Evolutionary conservation across 1,139 yeast genomes (phyloP).

Genomic region (Suhomyces bribrorum): DNA sequence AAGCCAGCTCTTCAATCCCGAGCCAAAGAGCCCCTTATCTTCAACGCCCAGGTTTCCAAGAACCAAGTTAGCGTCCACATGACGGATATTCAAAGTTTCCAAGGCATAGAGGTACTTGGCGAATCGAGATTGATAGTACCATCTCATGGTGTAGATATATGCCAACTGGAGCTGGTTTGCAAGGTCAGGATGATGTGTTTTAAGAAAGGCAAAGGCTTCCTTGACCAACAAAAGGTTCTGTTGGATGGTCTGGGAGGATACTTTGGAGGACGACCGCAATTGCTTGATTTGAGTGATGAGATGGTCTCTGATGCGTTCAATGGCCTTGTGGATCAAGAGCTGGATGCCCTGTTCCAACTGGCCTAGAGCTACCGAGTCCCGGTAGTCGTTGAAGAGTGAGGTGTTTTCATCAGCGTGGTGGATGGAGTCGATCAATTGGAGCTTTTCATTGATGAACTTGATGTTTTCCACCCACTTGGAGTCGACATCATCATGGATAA

Average conservation of each 20-base stretch:
- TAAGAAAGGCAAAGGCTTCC: conserved; percentile 61
- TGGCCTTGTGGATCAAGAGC: conserved; percentile 49
- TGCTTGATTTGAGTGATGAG: conserved; percentile 63
- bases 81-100: conserved; percentile 57
- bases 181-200: conserved; percentile 56
- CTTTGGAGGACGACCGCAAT: conserved; percentile 47
- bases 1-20: conserved; percentile 34
- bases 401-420: conserved; percentile 19
- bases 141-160: conserved; percentile 81
- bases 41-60: conserved; percentile 45
- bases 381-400: conserved; percentile 18
- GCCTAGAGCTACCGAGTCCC: conserved; percentile 34
- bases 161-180: conserved; percentile 80
- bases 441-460: conserved; percentile 56
- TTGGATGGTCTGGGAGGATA: conserved; percentile 76
- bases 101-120: conserved; percentile 77
- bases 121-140: conserved; percentile 86
- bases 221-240: conserved; percentile 58
- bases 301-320: conserved; percentile 76
- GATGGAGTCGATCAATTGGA: conserved; percentile 43
- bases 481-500: conserved; percentile 50
- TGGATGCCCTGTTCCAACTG: conserved; percentile 43
- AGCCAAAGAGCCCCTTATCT: conserved; percentile 28
- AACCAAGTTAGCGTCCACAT: conserved; percentile 53
- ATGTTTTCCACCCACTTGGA: conserved; percentile 61